phyloP scores from a whole-genome alignment of 2,329 filamentous ascomycete species.

The Penicillium occitanis region DNA sequence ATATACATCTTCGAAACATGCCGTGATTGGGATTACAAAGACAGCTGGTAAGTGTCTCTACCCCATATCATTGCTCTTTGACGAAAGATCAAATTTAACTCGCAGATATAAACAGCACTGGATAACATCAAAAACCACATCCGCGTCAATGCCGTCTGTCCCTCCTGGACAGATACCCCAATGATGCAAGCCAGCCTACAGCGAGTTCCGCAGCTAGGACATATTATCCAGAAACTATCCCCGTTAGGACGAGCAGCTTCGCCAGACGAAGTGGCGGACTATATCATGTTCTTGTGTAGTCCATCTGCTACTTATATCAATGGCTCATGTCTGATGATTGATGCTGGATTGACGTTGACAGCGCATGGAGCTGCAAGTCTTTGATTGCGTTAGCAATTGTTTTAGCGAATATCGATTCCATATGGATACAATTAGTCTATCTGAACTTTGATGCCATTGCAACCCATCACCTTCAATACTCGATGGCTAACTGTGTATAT shows the following conservation, averaged over 20 bases:
- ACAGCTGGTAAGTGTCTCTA: conserved; percentile 31
- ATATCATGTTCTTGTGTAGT: conserved; percentile 31
- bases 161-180: conserved; percentile 33
- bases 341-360: conserved; percentile 22
- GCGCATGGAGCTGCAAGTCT: not conserved
- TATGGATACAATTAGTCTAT: not conserved
- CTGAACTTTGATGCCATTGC: not conserved
- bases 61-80: not conserved
- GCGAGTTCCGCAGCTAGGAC: conserved; percentile 11
- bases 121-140: conserved; percentile 31
- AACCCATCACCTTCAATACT: not conserved
- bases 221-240: conserved; percentile 20
- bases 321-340: conserved; percentile 27
- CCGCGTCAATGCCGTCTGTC: conserved; percentile 36
- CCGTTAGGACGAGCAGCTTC: conserved; percentile 28
- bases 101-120: conserved; percentile 23
- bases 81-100: not conserved
- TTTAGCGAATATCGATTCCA: not conserved
- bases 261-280: conserved; percentile 34
- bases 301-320: conserved; percentile 33
- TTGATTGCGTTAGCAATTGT: not conserved
- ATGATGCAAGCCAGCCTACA: conserved; percentile 28
- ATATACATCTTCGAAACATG: conserved; percentile 47
- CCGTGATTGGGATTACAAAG: conserved; percentile 47
- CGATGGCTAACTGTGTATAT: not conserved